Evolutionary conservation across 2,329 filamentous ascomycete species (phyloP).

Genomic region (Uncinocarpus reesii): DNA sequence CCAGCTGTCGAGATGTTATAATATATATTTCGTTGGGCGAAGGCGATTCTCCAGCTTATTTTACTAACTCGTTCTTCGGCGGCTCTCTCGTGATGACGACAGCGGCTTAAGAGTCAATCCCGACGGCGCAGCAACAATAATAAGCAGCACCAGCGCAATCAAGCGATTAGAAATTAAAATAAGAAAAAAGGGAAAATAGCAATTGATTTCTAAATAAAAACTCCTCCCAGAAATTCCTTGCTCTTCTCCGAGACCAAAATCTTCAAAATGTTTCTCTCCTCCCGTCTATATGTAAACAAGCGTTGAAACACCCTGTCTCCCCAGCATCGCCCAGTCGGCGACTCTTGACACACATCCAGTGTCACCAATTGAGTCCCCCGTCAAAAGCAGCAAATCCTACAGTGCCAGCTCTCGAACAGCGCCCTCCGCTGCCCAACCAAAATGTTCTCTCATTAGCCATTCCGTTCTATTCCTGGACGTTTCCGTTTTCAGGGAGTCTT

Average conservation of each 20-base stretch:
- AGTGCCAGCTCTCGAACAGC: constrained; percentile 6
- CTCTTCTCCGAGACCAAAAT: neutral
- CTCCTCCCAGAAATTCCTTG: neutral
- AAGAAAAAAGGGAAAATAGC: neutral
- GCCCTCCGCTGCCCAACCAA: constrained; percentile 9
- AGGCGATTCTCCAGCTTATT: constrained; percentile 1
- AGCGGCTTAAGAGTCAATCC: neutral
- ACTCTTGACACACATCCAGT: constrained; percentile 1
- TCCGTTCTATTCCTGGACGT: neutral
- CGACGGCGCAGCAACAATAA: neutral
- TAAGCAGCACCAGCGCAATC: no score
- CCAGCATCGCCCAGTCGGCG: neutral
- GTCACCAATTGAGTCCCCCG: neutral
- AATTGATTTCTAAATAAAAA: neutral
- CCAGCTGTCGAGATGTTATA: constrained; percentile 7
- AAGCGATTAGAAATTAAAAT: neutral
- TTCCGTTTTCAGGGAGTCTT: neutral
- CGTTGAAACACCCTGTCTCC: neutral
- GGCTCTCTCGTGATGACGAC: neutral
- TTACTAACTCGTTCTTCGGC: no score
- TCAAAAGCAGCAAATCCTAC: constrained; percentile 3
- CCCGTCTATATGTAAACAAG: constrained; percentile 6
- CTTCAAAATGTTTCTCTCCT: neutral
- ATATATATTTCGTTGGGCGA: neutral
- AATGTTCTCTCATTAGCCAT: neutral